These are phyloP conservation scores for Calamus simplicifolius DNA, from an alignment of 176 grass and related monocot species.

Conservation along the genomic window DNA sequence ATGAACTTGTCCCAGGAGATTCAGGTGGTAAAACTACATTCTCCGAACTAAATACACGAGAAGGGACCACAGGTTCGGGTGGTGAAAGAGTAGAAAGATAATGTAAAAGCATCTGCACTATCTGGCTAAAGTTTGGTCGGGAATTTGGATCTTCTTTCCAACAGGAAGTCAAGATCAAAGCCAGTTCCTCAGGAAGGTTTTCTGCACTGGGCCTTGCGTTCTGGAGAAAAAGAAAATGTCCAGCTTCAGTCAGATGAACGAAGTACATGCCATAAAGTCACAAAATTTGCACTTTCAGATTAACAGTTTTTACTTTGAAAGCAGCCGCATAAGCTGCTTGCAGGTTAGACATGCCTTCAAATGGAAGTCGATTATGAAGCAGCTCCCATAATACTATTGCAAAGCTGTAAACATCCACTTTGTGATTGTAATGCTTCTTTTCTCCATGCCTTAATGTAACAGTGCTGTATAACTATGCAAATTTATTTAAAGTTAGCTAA, in stretches of 20 bases:
- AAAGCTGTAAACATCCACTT: slow-evolving; percentile 99
- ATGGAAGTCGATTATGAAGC: slow-evolving; percentile 79
- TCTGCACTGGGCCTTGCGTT: slow-evolving; percentile 90
- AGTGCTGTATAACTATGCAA: slow-evolving; percentile 79
- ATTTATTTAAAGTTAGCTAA: not conserved
- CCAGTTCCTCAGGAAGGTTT: slow-evolving; percentile 62
- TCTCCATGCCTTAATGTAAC: slow-evolving; percentile 94
- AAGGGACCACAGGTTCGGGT: slow-evolving; percentile 1
- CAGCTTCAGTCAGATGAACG: too few species aligned
- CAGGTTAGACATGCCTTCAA: slow-evolving; percentile 98
- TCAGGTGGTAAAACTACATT: slow-evolving; percentile 13
- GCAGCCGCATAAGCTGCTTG: slow-evolving; percentile 98
- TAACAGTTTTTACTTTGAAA: slow-evolving; percentile 59
- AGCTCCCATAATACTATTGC: slow-evolving; percentile 99
- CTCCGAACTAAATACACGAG: slow-evolving; percentile 7
- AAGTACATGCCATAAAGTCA: too few species aligned
- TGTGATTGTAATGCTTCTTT: slow-evolving; percentile 99
- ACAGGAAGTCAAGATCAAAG: slow-evolving; percentile 72
- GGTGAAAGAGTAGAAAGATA: slow-evolving; percentile 72
- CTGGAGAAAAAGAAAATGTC: slow-evolving; percentile 26
- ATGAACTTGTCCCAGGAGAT: slow-evolving; percentile 12
- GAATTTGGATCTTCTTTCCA: slow-evolving; percentile 93
- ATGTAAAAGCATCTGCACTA: slow-evolving; percentile 89
- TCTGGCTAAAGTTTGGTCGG: slow-evolving; percentile 86
- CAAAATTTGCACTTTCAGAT: too few species aligned